Conservation (phyloP, 1,139 yeast genomes). For the Saccharomyces hybrid region DNA sequence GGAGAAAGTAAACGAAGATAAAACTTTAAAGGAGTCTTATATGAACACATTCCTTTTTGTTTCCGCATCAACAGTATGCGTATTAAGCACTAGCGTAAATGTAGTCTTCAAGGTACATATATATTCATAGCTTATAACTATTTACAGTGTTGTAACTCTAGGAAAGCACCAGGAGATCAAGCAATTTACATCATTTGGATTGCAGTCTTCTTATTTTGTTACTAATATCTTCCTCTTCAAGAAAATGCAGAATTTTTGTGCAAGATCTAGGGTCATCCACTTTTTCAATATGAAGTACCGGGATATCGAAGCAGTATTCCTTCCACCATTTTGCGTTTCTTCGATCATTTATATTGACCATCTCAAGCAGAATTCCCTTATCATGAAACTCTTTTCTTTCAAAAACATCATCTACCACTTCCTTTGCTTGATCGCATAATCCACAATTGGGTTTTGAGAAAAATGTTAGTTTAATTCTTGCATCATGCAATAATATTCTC, state of each 20-base stretch:
- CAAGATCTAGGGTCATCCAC: slow-evolving; percentile 38
- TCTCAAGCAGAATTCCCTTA: slow-evolving; percentile 35
- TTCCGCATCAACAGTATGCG: neutral
- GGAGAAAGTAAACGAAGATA: slow-evolving; percentile 3
- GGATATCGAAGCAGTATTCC: slow-evolving; percentile 80
- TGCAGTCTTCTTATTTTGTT: slow-evolving; percentile 37
- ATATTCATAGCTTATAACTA: neutral
- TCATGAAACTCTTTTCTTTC: slow-evolving; percentile 16
- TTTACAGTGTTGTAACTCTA: slow-evolving; percentile 1
- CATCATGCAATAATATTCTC: slow-evolving; percentile 1
- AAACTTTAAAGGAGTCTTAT: neutral
- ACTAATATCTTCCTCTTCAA: slow-evolving; percentile 49
- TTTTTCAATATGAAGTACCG: slow-evolving; percentile 70
- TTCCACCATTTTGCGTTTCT: slow-evolving; percentile 72
- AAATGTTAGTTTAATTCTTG: slow-evolving; percentile 40
- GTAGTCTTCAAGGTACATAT: neutral
- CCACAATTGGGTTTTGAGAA: slow-evolving; percentile 78
- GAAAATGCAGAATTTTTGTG: slow-evolving; percentile 69
- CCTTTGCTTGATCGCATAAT: slow-evolving; percentile 67
- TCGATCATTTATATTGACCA: slow-evolving; percentile 62
- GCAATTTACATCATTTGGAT: slow-evolving; percentile 1
- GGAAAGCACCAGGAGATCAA: neutral
- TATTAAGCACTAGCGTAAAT: neutral
- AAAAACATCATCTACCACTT: slow-evolving; percentile 39
- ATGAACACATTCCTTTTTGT: neutral